Conservation (phyloP, 2,329 filamentous ascomycete genomes). For the Trichoderma simmonsii region DNA sequence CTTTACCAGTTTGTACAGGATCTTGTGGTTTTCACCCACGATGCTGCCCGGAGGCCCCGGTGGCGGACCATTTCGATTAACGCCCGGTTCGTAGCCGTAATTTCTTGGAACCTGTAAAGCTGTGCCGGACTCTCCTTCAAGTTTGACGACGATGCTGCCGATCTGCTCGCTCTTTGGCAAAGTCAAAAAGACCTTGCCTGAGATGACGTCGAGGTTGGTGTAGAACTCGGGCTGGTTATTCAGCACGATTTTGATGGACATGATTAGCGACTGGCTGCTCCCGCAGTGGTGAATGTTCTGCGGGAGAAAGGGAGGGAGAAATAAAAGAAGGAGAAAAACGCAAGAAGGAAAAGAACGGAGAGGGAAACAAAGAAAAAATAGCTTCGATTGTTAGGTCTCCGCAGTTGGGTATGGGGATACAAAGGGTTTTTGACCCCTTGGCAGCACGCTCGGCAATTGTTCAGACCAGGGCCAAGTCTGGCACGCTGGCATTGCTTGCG, state of each 20-base stretch:
- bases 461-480: neutral
- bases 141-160: constrained; percentile 73
- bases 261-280: constrained; percentile 33
- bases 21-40: constrained; percentile 62
- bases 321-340: neutral
- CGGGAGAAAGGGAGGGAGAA: neutral
- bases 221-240: constrained; percentile 68
- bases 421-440: neutral
- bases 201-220: constrained; percentile 74
- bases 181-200: constrained; percentile 56
- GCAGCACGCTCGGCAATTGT: constrained; percentile 1
- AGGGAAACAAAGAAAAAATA: neutral
- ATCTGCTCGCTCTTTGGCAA: constrained; percentile 67
- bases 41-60: constrained; percentile 41
- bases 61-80: constrained; percentile 25
- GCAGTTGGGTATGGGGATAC: neutral
- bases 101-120: constrained; percentile 53
- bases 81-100: constrained; percentile 42
- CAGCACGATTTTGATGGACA: constrained; percentile 66
- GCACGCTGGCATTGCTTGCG: constrained; percentile 7
- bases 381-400: neutral
- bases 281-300: neutral
- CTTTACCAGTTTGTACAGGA: constrained; percentile 70
- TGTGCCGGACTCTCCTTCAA: constrained; percentile 75
- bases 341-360: neutral